Evolutionary conservation across 129 eudicot genomes (phyloP).

Genomic region (Logfia minima): DNA sequence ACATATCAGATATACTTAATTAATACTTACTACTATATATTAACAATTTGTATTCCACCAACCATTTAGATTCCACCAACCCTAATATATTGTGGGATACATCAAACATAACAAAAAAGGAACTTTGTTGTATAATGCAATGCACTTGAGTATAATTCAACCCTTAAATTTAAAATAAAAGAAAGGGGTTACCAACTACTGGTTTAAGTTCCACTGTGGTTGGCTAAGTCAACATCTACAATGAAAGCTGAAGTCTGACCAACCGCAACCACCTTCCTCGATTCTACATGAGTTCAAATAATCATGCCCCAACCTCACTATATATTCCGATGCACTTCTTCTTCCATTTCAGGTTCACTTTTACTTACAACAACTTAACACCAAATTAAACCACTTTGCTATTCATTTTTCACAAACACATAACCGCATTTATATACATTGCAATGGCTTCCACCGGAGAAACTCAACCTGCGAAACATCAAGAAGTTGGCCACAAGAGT

Average conservation of each 20-base stretch:
- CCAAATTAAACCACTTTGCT: background rate
- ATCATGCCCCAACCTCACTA: background rate
- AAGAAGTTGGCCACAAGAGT: slow-evolving; percentile 63
- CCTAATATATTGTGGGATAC: background rate
- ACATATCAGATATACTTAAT: no score
- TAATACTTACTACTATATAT: no score
- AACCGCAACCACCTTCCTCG: slow-evolving; percentile 11
- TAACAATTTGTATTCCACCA: no score
- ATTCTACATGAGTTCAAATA: background rate
- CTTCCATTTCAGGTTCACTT: slow-evolving; percentile 6
- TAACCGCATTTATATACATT: background rate
- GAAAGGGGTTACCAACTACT: background rate
- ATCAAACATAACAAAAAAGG: background rate
- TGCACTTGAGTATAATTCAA: no score
- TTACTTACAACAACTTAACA: background rate
- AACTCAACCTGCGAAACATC: slow-evolving; percentile 41
- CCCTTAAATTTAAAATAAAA: background rate
- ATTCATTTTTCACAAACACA: background rate
- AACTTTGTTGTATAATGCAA: no score
- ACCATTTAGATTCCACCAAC: background rate
- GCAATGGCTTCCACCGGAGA: slow-evolving; percentile 31
- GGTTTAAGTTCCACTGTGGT: slow-evolving; percentile 11
- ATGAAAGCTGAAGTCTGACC: slow-evolving; percentile 11
- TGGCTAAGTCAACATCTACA: slow-evolving; percentile 20
- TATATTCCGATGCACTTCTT: background rate